phyloP scores from a whole-genome alignment of 2,329 filamentous ascomycete species.

The Raffaelea albimanens region DNA sequence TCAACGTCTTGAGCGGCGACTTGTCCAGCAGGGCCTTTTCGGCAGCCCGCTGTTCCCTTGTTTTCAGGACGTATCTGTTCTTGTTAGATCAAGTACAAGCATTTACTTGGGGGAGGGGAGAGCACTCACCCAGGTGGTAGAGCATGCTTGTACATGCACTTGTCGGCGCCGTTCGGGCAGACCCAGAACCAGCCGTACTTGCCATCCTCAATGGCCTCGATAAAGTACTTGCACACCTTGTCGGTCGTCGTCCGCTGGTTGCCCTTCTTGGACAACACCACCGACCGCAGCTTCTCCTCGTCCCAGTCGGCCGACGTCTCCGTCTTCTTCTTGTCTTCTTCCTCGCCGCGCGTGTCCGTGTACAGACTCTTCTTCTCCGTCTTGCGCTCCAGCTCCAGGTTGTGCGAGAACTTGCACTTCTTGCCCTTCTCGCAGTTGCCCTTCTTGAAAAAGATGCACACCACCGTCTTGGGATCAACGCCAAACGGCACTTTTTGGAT shows the following conservation, averaged over 20 bases:
- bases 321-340: conserved; percentile 70
- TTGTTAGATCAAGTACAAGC: too few species aligned
- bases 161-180: conserved; percentile 91
- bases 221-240: conserved; percentile 99
- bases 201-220: conserved; percentile 91
- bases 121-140: conserved; percentile 78
- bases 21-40: conserved; percentile 97
- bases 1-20: conserved; percentile 86
- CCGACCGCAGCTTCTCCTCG: conserved; percentile 85
- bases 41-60: conserved; percentile 88
- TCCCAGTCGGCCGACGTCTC: conserved; percentile 97
- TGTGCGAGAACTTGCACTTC: conserved; percentile 98
- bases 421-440: conserved; percentile 93
- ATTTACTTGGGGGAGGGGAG: too few species aligned
- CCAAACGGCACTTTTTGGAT: conserved; percentile 97
- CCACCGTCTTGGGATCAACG: conserved; percentile 92
- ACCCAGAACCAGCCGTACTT: conserved; percentile 99
- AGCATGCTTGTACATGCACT: conserved; percentile 98
- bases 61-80: conserved; percentile 87
- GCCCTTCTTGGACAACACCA: conserved; percentile 92
- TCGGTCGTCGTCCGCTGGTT: conserved; percentile 93
- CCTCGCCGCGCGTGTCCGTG: conserved; percentile 66
- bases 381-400: conserved; percentile 81
- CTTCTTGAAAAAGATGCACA: conserved; percentile 96
- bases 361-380: conserved; percentile 88